Percentiles rank a stretch among this genome's conserved stretches.
phyloP scores from a whole-genome alignment of 352 stramenopile genomes.

The Globisporangium mamillatum region DNA sequence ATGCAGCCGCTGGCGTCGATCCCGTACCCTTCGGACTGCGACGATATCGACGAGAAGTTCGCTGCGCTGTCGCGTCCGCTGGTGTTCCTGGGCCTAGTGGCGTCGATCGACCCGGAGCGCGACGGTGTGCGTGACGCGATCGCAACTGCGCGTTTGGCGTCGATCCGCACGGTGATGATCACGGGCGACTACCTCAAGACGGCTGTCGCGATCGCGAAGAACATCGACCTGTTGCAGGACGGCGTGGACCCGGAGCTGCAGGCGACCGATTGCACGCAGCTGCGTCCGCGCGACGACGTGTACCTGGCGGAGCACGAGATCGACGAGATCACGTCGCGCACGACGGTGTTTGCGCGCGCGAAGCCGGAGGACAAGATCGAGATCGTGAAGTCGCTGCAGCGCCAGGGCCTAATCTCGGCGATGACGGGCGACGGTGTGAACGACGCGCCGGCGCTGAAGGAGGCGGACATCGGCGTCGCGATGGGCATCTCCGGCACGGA shows the following conservation, averaged over 20 bases:
- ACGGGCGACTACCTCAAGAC: conserved; percentile 92
- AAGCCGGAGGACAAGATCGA: conserved; percentile 95
- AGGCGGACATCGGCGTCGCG: conserved; percentile 91
- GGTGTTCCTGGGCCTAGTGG: conserved; percentile 86
- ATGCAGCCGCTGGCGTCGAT: conserved; percentile 30
- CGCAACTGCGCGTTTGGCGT: conserved; percentile 21
- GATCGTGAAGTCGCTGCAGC: conserved; percentile 94
- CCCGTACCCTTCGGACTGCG: conserved; percentile 17
- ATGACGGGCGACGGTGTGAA: conserved; percentile 95
- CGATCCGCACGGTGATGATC: conserved; percentile 72
- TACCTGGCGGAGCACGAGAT: conserved; percentile 74
- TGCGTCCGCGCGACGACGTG: conserved; percentile 39
- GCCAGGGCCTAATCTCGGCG: conserved; percentile 82
- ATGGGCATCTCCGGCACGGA: conserved; percentile 98
- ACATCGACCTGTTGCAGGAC: conserved; percentile 72
- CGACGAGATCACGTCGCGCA: conserved; percentile 79
- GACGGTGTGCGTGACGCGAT: conserved; percentile 37
- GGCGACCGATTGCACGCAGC: conserved; percentile 69
- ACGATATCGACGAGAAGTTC: conserved; percentile 30
- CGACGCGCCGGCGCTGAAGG: conserved; percentile 92
- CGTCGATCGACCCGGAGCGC: conserved; percentile 61
- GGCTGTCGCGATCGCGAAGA: conserved; percentile 81
- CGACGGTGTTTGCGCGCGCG: conserved; percentile 91
- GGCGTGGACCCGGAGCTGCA: conserved; percentile 2
- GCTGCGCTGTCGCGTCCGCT: conserved; percentile 35